Evolutionary conservation across 768 basidiomycete species (phyloP), one percentile per base, ranked within the genome.

Genomic region (Symmetrospora coprosmae): DNA sequence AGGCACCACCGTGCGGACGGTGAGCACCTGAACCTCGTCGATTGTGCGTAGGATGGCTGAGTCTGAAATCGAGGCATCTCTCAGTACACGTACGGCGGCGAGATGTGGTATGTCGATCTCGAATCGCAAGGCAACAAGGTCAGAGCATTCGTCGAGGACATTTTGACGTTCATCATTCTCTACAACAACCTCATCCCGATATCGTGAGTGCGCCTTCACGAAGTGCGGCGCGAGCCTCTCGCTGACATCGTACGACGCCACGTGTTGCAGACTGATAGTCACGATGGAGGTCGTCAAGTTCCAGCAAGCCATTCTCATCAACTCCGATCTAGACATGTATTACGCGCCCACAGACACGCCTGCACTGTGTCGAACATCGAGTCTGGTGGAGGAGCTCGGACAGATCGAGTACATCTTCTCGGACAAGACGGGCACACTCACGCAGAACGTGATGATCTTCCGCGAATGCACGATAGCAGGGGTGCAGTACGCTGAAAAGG

Each of bases 241-340:
- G 17, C 1, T 1, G 4, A 1, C 19, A 9, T 14, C 2, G 17
- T 19, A 23, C 19, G 51, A 25, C 51, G 13, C 47, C 50, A 43
- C 28, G 19, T 37, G 21, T 1, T 45, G 19, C 64, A 76, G 75
- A 0, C 82, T 99, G 66, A 92, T 97, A 68, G 94, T 99, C 67
- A 97, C 94, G 2, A 97, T 97, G 85, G 94, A 99, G 76, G 86
- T 97, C 33, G 94, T 99, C 75, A 96, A 96, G 72, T 97, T 85
- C 69, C 90, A 94, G 72, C 94, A 97, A 75, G 91, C 94, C 1
- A 85, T 87, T 34, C 79, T 96, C 51, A 99, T 99, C 77, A 99
- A 97, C 72, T 89, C 81, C 25, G 94, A 70, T 34, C 65, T 70
- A 21, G 94, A 99, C 75, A 97, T 99, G 92, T 99, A 99, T 74